Base-by-base conservation (phyloP, 768 basidiomycete genomes). In the Termitomyces sp. region DNA sequence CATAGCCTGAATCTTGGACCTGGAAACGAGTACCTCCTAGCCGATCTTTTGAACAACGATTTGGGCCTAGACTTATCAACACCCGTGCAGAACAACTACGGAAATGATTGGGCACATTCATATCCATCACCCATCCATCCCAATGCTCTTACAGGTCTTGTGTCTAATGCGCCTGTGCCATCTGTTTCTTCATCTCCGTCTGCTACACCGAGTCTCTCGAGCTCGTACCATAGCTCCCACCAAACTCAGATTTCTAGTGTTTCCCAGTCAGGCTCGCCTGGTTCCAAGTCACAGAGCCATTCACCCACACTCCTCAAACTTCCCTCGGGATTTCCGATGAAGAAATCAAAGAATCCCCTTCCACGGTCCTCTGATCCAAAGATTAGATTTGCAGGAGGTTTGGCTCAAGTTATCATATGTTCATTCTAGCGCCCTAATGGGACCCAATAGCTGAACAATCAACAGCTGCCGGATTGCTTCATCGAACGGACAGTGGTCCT, bases 91-190 rank as follows among this genome's bases (percentile, higher is more conserved):
- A 64, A 65, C 36, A 59, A 63, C 49, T 66, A 71, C 47, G 64
- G 60, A 58, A 62, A 72, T 59, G 72, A 78, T 65, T 90, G 88
- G 88, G 71, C 69, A 26, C 72, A 76, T 61, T 53, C 87, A 20
- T 87, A 87, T 68, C 74, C 86, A n/a, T 67, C 79, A 4, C 83
- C 88, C 2, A 73, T 88, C 50, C 78, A 85, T 59, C 83, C 85
- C 6, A 67, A 78, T 44, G 72, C 83, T 34, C 88, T 87, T 63
- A 80, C 83, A 41, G 78, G 80, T 36, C 78, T 89, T 43, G 78
- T 82, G 13, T 80, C 86, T 3, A 83, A 82, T 64, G 84, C 82
- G 63, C 74, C 83, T 46, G 70, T 89, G 41, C 75, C 72, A 49
- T 76, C 75, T 46, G 62, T 67, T 63, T 65, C 65, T 64, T 69